A percentile compares a stretch with the other conserved stretches of the same genome.
Evolutionary conservation across 768 basidiomycete genomes (phyloP).

Genomic region (Mycena leptocephala): DNA sequence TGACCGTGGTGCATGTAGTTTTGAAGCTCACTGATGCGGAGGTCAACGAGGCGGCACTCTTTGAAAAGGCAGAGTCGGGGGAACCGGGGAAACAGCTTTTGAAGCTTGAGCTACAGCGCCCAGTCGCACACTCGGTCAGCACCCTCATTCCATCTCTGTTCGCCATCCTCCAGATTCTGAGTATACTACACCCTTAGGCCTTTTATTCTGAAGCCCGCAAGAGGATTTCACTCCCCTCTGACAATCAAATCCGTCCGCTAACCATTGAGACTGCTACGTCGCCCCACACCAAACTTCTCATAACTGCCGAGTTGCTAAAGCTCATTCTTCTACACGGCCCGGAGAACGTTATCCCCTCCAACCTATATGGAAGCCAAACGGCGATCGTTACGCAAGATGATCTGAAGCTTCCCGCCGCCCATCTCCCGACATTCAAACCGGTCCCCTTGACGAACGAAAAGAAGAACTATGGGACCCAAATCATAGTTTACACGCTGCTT

Average conservation of each 20-base stretch:
- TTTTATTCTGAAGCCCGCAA: background rate
- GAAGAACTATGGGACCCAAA: background rate
- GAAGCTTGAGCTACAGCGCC: background rate
- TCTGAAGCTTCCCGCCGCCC: background rate
- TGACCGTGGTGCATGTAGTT: background rate
- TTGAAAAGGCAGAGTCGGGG: background rate
- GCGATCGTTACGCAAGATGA: background rate
- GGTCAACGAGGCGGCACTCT: background rate
- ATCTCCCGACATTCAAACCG: background rate
- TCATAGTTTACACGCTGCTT: slow-evolving; percentile 9
- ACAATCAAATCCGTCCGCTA: background rate
- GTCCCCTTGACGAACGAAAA: background rate
- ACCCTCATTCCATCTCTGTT: too few relatives aligned
- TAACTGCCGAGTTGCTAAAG: background rate
- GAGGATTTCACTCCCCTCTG: too few relatives aligned
- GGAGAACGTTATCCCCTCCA: background rate
- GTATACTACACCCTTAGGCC: background rate
- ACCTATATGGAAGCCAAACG: background rate
- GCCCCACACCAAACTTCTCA: background rate
- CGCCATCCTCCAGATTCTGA: background rate
- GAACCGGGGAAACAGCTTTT: background rate
- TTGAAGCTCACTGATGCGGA: slow-evolving; percentile 4
- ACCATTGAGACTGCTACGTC: background rate
- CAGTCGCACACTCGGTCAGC: background rate
- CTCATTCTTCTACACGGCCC: background rate